A percentile compares a stretch with the other conserved stretches of the same genome.
These are phyloP conservation scores for button mushroom (Agaricus bisporus) DNA, from an alignment of 768 basidiomycete genomes.

Conservation along the genomic window DNA sequence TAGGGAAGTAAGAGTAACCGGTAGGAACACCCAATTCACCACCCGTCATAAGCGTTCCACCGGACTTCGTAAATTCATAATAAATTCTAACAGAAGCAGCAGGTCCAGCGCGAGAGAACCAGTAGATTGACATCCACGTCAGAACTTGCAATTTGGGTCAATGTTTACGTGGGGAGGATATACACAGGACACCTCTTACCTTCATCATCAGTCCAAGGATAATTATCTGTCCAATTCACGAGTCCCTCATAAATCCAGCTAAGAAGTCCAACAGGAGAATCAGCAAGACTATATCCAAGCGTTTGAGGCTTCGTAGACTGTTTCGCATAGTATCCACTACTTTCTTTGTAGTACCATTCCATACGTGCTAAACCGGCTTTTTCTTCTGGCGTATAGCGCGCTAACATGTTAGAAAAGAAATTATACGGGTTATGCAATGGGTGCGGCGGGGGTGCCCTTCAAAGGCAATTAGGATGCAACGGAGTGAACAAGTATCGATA, in stretches of 20 bases:
- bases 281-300: conserved; percentile 45
- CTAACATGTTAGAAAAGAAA: conserved; percentile 21
- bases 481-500: not conserved
- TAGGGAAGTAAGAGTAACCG: conserved; percentile 48
- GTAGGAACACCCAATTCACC: conserved; percentile 29
- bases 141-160: conserved; percentile 30
- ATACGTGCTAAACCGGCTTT: conserved; percentile 25
- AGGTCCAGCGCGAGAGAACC: conserved; percentile 53
- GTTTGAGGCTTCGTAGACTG: conserved; percentile 48
- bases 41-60: conserved; percentile 1
- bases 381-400: conserved; percentile 24
- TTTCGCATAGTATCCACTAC: conserved; percentile 30
- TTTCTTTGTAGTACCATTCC: conserved; percentile 20
- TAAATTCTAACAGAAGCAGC: conserved; percentile 54
- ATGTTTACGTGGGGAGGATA: not conserved
- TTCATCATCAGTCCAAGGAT: conserved; percentile 54
- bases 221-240: conserved; percentile 38
- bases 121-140: conserved; percentile 54
- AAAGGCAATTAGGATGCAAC: not conserved
- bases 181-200: conserved; percentile 18
- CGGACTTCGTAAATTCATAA: conserved; percentile 34
- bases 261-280: conserved; percentile 50
- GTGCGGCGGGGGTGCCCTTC: conserved; percentile 17
- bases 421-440: conserved; percentile 18
- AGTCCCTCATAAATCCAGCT: conserved; percentile 50